Evolutionary conservation across 192 early-diverging fungal genomes (phyloP), one percentile per base, ranked within the genome.

Genomic region (Coemansia sp.): DNA sequence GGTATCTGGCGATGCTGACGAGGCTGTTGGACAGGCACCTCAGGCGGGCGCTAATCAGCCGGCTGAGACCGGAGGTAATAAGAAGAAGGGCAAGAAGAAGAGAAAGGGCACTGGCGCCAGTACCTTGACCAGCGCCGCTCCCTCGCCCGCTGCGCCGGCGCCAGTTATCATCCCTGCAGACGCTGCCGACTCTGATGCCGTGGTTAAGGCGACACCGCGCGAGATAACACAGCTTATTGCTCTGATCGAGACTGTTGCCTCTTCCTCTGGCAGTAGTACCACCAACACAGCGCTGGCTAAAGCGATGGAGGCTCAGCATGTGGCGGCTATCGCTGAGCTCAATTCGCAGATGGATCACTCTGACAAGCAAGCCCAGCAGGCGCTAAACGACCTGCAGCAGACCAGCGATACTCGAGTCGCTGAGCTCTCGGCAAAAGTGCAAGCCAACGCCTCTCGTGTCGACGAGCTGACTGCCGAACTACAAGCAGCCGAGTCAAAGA

Each of bases 21-120:
- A 60, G 55, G 4, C 66, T 12, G 34, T 24, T 27, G 24, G 24
- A 4, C 24, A 44, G 41, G 41, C 66, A 7, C 53, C 39, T 12
- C 34, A 68, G 18, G 49, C 66, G n/a, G 36, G n/a, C 29, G 53
- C 53, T 5, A 31, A 11, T 3, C 53, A 57, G 27, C n/a, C 63
- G 15, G 47, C 60, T 15, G 49, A 61, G 41, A 39, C 13, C 5
- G 50, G 29, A 12, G 64, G 44, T 11, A 47, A 62, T 46, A 78
- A 75, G 72, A 76, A 75, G 55, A 70, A 68, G 39, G 64, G 63
- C 43, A 83, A 83, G 53, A 78, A 74, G 69, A 78, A 76, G 61
- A 24, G 80, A 27, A 76, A 76, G 55, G 68, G 65, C 61, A 82
- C 79, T 8, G 53, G 33, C 13, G 50, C 57, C 6, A 49, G 29